A percentile compares a stretch with the other conserved stretches of the same genome.
Evolutionary conservation across 768 basidiomycete species (phyloP).

Genomic region (Pseudohyphozyma bogoriensis): DNA sequence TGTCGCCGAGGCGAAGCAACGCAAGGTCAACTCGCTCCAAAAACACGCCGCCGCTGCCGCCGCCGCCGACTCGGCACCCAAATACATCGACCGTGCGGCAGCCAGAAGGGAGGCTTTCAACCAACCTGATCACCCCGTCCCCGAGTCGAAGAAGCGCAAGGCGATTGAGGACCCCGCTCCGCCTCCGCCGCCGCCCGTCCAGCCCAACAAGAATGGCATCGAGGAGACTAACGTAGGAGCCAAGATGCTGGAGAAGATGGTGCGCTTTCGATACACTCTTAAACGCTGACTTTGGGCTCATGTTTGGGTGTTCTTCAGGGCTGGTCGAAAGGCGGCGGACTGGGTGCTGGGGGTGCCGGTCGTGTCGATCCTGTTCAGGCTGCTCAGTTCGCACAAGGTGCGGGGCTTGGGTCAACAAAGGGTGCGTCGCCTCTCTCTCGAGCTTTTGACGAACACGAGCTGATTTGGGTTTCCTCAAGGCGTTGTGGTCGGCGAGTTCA

Average conservation of each 20-base stretch:
- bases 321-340: conserved; percentile 81
- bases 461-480: conserved; percentile 2
- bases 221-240: conserved; percentile 84
- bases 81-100: conserved; percentile 89
- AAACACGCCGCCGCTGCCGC: conserved; percentile 41
- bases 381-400: conserved; percentile 69
- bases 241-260: conserved; percentile 93
- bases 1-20: conserved; percentile 47
- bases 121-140: conserved; percentile 73
- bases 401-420: conserved; percentile 56
- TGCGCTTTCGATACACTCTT: not conserved
- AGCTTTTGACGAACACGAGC: not conserved
- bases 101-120: conserved; percentile 84
- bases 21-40: conserved; percentile 53
- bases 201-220: conserved; percentile 58
- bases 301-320: conserved; percentile 44
- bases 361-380: conserved; percentile 76
- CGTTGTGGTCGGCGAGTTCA: conserved; percentile 11
- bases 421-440: conserved; percentile 3
- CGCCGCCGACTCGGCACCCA: conserved; percentile 40
- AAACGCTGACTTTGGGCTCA: not conserved
- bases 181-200: conserved; percentile 50
- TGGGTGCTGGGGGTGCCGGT: conserved; percentile 74
- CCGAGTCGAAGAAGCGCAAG: conserved; percentile 45
- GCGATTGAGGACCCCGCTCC: conserved; percentile 52